Evolutionary conservation across 1,284 basidiomycete genomes (phyloP).

Genomic region (Ustilago crameri): DNA sequence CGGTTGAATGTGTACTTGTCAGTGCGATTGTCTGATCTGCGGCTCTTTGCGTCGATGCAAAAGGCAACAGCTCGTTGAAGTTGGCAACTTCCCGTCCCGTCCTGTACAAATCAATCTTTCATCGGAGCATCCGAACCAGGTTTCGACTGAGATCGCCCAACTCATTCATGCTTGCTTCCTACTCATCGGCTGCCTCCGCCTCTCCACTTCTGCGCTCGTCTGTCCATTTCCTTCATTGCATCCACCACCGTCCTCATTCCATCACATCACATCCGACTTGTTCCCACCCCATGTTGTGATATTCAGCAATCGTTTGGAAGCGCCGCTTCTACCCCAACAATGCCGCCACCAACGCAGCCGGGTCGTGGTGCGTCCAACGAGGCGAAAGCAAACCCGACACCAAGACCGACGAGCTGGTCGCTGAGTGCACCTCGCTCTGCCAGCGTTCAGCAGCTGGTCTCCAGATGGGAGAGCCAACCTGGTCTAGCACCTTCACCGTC

Average conservation of each 20-base stretch:
- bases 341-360: slow-evolving; percentile 15
- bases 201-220: too few relatives aligned
- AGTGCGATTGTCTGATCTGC: too few relatives aligned
- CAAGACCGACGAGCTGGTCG: slow-evolving; percentile 29
- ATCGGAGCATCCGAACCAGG: too few relatives aligned
- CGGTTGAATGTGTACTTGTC: too few relatives aligned
- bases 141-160: too few relatives aligned
- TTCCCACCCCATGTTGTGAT: slow-evolving; percentile 17
- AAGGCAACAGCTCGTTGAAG: too few relatives aligned
- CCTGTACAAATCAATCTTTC: too few relatives aligned
- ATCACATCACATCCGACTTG: not conserved
- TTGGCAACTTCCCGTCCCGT: too few relatives aligned
- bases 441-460: slow-evolving; percentile 43
- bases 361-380: not conserved
- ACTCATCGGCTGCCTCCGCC: too few relatives aligned
- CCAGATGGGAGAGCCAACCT: slow-evolving; percentile 31
- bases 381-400: slow-evolving; percentile 9
- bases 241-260: not conserved
- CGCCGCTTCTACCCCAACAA: slow-evolving; percentile 1
- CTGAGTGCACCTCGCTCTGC: slow-evolving; percentile 23
- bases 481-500: slow-evolving; percentile 1
- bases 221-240: not conserved
- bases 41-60: too few relatives aligned
- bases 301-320: slow-evolving; percentile 6
- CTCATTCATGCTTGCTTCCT: too few relatives aligned